Evolutionary conservation across 2,329 filamentous ascomycete species (phyloP), one percentile per base, ranked within the genome.

Genomic region (Fusarium sublunatum): DNA sequence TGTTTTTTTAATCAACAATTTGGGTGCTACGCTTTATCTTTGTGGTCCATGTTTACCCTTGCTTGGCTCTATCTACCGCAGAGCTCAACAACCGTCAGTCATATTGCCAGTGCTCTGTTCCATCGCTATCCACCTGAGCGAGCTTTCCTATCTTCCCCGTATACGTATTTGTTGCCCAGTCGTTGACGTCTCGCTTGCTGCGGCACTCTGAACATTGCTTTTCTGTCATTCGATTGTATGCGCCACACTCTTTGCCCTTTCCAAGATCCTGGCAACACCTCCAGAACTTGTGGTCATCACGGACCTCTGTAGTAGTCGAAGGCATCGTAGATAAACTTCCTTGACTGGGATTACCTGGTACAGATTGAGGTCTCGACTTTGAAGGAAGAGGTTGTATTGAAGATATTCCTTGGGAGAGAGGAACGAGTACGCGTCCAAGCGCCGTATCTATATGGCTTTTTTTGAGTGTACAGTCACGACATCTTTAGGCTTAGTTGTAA

Each of bases 21-120:
- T 6, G 89, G 3, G 2, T 12, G 29, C 19, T 19, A 19, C 19
- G 19, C 19, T 19, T 19, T 19, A 19, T 19, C 19, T 19, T 19
- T 19, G 19, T 19, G 19, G 19, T 19, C 19, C 19, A 19, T 19
- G 19, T 19, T 19, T 19, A 19, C 19, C 19, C 19, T 19, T 19
- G 11, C 31, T 13, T 32, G 7, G 31, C 7, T 32, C 36, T 22
- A 12, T 11, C 10, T 7, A 7, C 19, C 10, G 19, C 19, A 11
- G 7, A 35, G 36, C 28, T 34, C 2, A 9, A 26, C 19, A 24
- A 13, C 1, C 7, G 5, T 6, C 11, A 19, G 15, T 54, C 28
- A 10, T 61, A 56, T 8, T 26, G 28, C 43, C 49, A 61, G 25
- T 55, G 36, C 5, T 61, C 58, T 11, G 34, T 43, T 11, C 58